Evolutionary conservation across 345 rosid species (phyloP).

Genomic region (Draba incana): DNA sequence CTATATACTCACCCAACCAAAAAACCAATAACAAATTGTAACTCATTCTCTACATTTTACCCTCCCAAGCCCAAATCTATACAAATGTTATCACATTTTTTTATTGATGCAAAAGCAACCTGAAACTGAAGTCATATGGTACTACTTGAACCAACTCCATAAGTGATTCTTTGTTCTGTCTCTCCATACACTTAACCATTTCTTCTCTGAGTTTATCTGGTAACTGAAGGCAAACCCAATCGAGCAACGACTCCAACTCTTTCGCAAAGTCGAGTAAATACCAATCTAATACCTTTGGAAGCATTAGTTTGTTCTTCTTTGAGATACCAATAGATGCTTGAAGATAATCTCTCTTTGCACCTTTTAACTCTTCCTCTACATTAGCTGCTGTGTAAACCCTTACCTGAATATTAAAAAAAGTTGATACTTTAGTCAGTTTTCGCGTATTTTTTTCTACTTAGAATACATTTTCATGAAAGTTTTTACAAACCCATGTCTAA

Average conservation of each 20-base stretch:
- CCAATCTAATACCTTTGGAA: slow-evolving; percentile 91
- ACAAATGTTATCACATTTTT: slow-evolving; percentile 31
- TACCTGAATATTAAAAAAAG: slow-evolving; percentile 48
- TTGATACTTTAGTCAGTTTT: slow-evolving; percentile 1
- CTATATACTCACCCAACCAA: slow-evolving; percentile 35
- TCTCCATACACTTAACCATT: slow-evolving; percentile 60
- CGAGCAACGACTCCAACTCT: slow-evolving; percentile 79
- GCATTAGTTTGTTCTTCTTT: slow-evolving; percentile 61
- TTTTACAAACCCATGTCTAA: neutral
- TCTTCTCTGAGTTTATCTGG: slow-evolving; percentile 65
- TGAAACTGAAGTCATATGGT: slow-evolving; percentile 88
- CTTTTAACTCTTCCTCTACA: slow-evolving; percentile 82
- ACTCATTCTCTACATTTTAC: slow-evolving; percentile 31
- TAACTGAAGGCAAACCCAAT: slow-evolving; percentile 88
- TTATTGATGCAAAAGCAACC: slow-evolving; percentile 57
- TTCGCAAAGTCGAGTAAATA: slow-evolving; percentile 84
- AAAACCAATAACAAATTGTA: slow-evolving; percentile 27
- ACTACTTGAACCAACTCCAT: slow-evolving; percentile 63
- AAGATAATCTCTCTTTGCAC: slow-evolving; percentile 77
- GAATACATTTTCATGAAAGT: neutral
- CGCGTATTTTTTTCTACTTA: neutral
- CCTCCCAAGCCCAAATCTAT: slow-evolving; percentile 33
- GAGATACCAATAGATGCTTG: slow-evolving; percentile 83
- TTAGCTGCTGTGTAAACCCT: slow-evolving; percentile 73
- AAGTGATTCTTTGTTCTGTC: slow-evolving; percentile 51